A percentile compares a stretch with the other conserved stretches of the same genome.
phyloP scores from a whole-genome alignment of 257 asterid species.

The Rubia yunnanensis region DNA sequence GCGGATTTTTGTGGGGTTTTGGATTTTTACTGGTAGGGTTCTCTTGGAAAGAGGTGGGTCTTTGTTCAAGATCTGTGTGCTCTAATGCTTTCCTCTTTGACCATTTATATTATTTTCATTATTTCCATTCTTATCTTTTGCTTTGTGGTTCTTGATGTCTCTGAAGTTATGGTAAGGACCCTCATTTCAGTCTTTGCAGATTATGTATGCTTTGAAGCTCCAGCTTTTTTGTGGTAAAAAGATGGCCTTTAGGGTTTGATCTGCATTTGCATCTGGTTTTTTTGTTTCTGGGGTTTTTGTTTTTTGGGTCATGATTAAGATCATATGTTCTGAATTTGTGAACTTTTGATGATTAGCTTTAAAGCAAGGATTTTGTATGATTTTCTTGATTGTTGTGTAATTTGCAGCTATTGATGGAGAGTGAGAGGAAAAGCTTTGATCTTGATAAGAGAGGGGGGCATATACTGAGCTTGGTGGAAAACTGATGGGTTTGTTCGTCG shows the following conservation, averaged over 20 bases:
- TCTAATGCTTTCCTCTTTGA: conserved; percentile 46
- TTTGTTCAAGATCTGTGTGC: conserved; percentile 67
- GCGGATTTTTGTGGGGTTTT: conserved; percentile 51
- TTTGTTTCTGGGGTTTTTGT: neutral
- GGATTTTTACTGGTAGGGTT: conserved; percentile 52
- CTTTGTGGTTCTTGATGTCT: conserved; percentile 36
- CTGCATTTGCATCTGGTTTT: conserved; percentile 7
- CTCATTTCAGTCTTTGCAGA: conserved; percentile 28
- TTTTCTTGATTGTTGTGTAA: neutral
- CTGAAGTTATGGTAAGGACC: conserved; percentile 25
- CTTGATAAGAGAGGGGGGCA: conserved; percentile 18
- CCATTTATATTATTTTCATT: conserved; percentile 33
- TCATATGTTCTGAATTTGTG: neutral
- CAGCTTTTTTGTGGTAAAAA: conserved; percentile 15
- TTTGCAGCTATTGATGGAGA: conserved; percentile 32
- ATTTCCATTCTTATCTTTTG: conserved; percentile 38
- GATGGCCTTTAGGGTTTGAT: conserved; percentile 19
- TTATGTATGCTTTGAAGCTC: conserved; percentile 8
- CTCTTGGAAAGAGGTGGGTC: conserved; percentile 47
- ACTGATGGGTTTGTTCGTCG: conserved; percentile 17
- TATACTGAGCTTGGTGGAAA: conserved; percentile 8
- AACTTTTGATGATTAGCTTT: conserved; percentile 4
- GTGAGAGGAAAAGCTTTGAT: conserved; percentile 27
- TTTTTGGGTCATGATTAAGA: neutral
- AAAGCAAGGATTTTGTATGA: conserved; percentile 7